Base-by-base conservation (phyloP, 2,329 filamentous ascomycete species). In the Cryphonectria carpinicola region DNA sequence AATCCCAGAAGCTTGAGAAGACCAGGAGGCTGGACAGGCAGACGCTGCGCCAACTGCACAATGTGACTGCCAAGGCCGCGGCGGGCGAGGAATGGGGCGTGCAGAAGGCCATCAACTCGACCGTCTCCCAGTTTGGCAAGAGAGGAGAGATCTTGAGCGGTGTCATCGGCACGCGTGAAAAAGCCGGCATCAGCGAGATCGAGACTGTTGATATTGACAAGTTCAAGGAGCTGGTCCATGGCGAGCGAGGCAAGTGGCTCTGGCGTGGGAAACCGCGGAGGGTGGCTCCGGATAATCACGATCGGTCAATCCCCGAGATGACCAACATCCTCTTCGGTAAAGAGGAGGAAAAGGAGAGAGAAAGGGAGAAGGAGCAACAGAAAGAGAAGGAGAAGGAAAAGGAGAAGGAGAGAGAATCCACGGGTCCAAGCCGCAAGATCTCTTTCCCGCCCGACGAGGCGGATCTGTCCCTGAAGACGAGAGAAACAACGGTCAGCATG, bases 41-140 rank as follows among this genome's bases (percentile, higher is more conserved):
- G 76, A 98, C 95, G 0, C 83, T 98, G 49, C 89, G 95, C 69
- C 90, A 89, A 69, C 84, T 99, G 61, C 95, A 97, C 76, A 89
- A 88, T 64, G 88, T 86, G n/a, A 98, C 95, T 17, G 93, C 93
- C 54, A 98, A 97, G 79, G 94, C 94, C 43, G 95, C 94, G 2
- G 92, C 92, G 66, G 92, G 93, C 46, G 94, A 98, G 78, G 92
- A 92, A 3, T 98, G 95, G 93, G 92, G 92, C 22, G 93, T 97
- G n/a, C 93, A 94, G 66, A 92, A 93, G 77, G 95, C 95, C 25
- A 94, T 99, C 76, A 98, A 98, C 79, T 97, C 94, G 3, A 98
- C 95, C 0, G 93, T 98, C 63, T 94, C 93, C 25, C 96, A 98
- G 80, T 89, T 99, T 54, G 94, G 96, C 19, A 97, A 98, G 79